A percentile compares a stretch with the other conserved stretches of the same genome.
Conservation (phyloP, 768 basidiomycete species). For the Infundibulicybe gibba region DNA sequence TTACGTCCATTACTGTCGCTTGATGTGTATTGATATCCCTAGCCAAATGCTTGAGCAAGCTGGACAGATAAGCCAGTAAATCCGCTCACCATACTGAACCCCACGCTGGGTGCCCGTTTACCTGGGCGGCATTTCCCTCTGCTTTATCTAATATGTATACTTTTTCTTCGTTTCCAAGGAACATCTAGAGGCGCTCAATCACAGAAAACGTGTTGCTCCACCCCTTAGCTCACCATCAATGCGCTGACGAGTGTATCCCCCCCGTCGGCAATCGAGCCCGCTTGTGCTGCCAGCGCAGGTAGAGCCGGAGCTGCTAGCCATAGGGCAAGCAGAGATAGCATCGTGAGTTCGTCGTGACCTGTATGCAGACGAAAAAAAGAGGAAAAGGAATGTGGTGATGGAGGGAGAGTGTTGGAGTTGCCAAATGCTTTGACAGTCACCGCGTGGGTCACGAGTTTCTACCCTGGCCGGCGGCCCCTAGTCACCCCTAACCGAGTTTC, state of each 20-base stretch:
- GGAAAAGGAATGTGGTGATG: too few relatives aligned
- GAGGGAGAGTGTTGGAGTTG: too few relatives aligned
- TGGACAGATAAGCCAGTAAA: background rate
- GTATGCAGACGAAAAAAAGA: too few relatives aligned
- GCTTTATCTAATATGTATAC: constrained; percentile 94
- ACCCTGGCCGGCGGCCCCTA: too few relatives aligned
- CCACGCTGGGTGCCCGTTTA: constrained; percentile 73
- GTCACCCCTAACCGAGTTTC: too few relatives aligned
- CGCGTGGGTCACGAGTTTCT: too few relatives aligned
- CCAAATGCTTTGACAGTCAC: too few relatives aligned
- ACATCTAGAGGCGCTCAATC: constrained; percentile 46
- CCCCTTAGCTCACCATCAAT: constrained; percentile 41
- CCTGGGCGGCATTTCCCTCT: constrained; percentile 65
- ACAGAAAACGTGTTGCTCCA: constrained; percentile 1
- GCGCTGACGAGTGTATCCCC: constrained; percentile 45
- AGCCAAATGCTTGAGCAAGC: background rate
- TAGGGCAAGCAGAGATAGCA: constrained; percentile 37
- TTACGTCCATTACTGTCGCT: constrained; percentile 65
- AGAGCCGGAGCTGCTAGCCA: constrained; percentile 34
- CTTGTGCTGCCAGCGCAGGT: constrained; percentile 27
- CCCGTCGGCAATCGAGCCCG: constrained; percentile 43
- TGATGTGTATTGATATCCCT: constrained; percentile 64
- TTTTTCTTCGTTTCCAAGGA: constrained; percentile 73
- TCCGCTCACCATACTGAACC: constrained; percentile 57
- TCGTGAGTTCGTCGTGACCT: constrained; percentile 6